Base-by-base conservation (phyloP, 345 rosid genomes). In the Brassica incana region DNA sequence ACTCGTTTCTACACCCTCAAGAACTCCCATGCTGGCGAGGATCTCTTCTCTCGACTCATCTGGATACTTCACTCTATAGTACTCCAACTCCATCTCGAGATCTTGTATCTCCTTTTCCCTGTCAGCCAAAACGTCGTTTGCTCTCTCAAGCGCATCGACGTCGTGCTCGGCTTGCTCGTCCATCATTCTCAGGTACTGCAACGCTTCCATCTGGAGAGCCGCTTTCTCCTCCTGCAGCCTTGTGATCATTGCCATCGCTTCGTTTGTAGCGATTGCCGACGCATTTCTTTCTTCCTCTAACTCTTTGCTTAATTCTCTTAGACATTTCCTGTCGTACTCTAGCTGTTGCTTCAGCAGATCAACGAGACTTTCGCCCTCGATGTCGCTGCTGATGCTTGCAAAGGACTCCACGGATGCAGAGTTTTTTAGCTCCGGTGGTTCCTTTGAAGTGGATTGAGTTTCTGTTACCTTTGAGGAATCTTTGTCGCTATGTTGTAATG, bases 161-260 rank as follows among this genome's bases (percentile, higher is more conserved):
- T 92, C 96, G 43, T 88, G 88, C 63, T 91, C 97, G 0, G 92
- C 91, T 81, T 93, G 94, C 82, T 90, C 97, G 72, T 93, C 97
- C 97, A 91, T 93, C 97, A 93, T 88, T 81, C 97, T 89, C 69
- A 93, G 80, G 85, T 85, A 87, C 79, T 93, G 97, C 76, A 88
- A 73, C 33, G 93, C 94, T 70, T 93, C 97, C 97, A 90, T 91
- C 60, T 84, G 90, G 43, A 91, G 88, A 43, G 89, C 83, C 50
- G 97, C 90, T 85, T 91, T 93, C 88, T 89, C 97, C 76, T 90
- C 97, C 78, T 92, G 97, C 78, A 92, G 81, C 82, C 88, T 69
- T 10, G 92, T 90, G 75, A 92, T 92, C 95, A 92, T 92, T 16
- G 95, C 97, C 97, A 90, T 87, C 69, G 97, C 93, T 79, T 92